Evolutionary conservation across 192 early-diverging fungal genomes (phyloP).

Genomic region (Paraglomus brasilianum): DNA sequence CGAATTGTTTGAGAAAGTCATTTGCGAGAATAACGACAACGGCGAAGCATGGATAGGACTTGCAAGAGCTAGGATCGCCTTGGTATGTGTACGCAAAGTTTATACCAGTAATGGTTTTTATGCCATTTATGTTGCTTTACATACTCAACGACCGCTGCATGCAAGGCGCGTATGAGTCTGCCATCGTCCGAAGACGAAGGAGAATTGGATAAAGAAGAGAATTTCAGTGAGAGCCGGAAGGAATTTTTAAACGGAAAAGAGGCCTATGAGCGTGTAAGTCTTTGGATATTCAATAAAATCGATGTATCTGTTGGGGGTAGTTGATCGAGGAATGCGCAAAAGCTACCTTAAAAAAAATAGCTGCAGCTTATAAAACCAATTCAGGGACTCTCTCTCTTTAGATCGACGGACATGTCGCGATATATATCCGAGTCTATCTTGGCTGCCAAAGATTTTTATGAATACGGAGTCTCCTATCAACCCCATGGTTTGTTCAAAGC

Average conservation of each 20-base stretch:
- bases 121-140: no score
- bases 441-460: conserved; percentile 7
- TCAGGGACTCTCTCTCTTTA: conserved; percentile 18
- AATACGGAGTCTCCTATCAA: neutral
- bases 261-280: no score
- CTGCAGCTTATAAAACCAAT: neutral
- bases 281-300: neutral
- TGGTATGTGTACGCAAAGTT: neutral
- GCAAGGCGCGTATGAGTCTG: neutral
- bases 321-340: neutral
- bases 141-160: no score
- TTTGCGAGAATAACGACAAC: neutral
- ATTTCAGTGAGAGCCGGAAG: neutral
- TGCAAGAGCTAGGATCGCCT: neutral
- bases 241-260: neutral
- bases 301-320: neutral
- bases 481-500: no score
- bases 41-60: conserved; percentile 14
- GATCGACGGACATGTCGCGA: neutral
- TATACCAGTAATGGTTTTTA: neutral
- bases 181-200: neutral
- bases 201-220: neutral
- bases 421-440: neutral
- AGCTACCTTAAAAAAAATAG: neutral
- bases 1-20: conserved; percentile 2